Conservation (phyloP, 495 filamentous ascomycete genomes). For the Evansstolkia leycettana region DNA sequence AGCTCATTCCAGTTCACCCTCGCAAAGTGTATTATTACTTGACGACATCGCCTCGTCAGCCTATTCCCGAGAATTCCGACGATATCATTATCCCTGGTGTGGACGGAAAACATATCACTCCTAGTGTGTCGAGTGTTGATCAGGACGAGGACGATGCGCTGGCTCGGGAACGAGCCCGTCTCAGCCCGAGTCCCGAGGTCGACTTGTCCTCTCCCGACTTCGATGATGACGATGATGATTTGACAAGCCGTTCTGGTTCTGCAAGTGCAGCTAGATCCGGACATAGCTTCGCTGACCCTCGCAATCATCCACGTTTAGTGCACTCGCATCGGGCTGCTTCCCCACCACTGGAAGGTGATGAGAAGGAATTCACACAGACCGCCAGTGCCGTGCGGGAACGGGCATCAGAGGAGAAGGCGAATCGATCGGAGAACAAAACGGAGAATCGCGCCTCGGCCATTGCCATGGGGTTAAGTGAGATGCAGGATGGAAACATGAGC, state of each 20-base stretch:
- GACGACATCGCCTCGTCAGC: slow-evolving; percentile 69
- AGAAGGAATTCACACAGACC: slow-evolving; percentile 93
- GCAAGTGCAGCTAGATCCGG: slow-evolving; percentile 40
- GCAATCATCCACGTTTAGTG: slow-evolving; percentile 27
- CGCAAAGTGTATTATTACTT: slow-evolving; percentile 94
- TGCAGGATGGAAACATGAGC: slow-evolving; percentile 18
- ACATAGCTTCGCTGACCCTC: slow-evolving; percentile 39
- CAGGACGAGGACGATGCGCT: slow-evolving; percentile 61
- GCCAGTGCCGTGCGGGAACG: slow-evolving; percentile 75
- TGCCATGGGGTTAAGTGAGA: slow-evolving; percentile 21
- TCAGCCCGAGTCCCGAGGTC: slow-evolving; percentile 85
- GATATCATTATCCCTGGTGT: slow-evolving; percentile 30
- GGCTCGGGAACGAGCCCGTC: slow-evolving; percentile 55
- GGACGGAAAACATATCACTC: slow-evolving; percentile 54
- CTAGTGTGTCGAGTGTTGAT: slow-evolving; percentile 66
- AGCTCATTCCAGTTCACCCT: slow-evolving; percentile 82
- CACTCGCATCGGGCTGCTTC: slow-evolving; percentile 62
- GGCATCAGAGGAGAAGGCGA: slow-evolving; percentile 43
- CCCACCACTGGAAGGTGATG: slow-evolving; percentile 87
- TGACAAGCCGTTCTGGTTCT: slow-evolving; percentile 22
- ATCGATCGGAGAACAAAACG: slow-evolving; percentile 10
- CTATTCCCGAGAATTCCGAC: slow-evolving; percentile 62
- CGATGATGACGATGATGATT: slow-evolving; percentile 55
- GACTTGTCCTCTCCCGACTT: slow-evolving; percentile 82
- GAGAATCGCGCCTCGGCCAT: slow-evolving; percentile 19